Base-by-base conservation (phyloP, 2,329 filamentous ascomycete genomes). In the Fusarium sp. region DNA sequence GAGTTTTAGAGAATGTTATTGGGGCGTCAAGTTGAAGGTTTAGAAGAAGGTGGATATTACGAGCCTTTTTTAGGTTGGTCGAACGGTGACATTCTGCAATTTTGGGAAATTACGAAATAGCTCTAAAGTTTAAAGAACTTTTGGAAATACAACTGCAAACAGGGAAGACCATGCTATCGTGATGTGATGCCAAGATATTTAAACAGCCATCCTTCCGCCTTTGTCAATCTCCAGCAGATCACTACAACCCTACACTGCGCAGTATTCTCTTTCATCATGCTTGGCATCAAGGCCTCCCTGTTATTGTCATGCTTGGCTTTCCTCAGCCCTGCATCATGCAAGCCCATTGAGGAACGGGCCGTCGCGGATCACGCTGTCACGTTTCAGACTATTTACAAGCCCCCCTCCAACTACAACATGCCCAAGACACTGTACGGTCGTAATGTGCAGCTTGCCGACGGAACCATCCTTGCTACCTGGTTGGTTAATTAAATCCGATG, bases 221-320 rank as follows among this genome's bases (percentile, higher is more conserved):
- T 38, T 35, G 1, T 7, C 26, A 3, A 9, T n/a, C 4, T 9
- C 12, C 3, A 37, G 17, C 5, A 15, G 6, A n/a, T 52, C 32
- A n/a, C 4, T 9, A 14, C 32, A 15, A n/a, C 48, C 48, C 26
- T n/a, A 52, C 48, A 27, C n/a, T n/a, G 37, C 13, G 26, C 32
- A 38, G 9, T 11, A 15, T 26, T 52, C 9, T 15, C 12, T n/a
- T 5, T 37, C 48, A 64, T 17, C 56, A 64, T 64, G 61, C 41
- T 64, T 60, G 61, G 61, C 61, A 30, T 6, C 56, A 64, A 60
- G 56, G 33, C 33, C 27, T 64, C 61, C 30, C 40, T 60, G 40
- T 42, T 64, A 5, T n/a, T 64, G n/a, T 60, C 61, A 1, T 53
- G 56, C 40, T 38, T 64, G 35, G 61, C 61, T 20, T 2, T 64